A percentile compares a stretch with the other conserved stretches of the same genome.
These are phyloP conservation scores for Clitoria ternatea DNA, from an alignment of 306 rosid species.

Conservation along the genomic window DNA sequence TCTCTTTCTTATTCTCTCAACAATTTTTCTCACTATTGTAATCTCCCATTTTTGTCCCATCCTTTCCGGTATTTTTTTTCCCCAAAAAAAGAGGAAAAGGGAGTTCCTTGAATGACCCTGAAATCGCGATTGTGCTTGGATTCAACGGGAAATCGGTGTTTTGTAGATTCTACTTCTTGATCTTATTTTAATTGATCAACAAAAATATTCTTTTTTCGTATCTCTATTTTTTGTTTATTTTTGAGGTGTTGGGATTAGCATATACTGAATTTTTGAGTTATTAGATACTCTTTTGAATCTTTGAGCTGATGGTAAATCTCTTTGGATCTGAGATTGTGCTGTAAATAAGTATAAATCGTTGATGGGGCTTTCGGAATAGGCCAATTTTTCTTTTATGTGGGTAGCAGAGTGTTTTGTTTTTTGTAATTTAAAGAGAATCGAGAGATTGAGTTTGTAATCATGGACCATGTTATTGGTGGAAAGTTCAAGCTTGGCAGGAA, in stretches of 20 bases:
- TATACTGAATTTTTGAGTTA: slow-evolving; percentile 21
- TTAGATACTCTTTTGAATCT: slow-evolving; percentile 34
- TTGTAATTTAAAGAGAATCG: slow-evolving; percentile 27
- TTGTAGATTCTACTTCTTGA: slow-evolving; percentile 28
- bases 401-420: slow-evolving; percentile 30
- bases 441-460: slow-evolving; percentile 48
- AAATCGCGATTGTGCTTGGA: slow-evolving; percentile 20
- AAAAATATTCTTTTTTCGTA: too few species aligned
- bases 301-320: slow-evolving; percentile 19
- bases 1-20: background rate
- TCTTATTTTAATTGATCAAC: slow-evolving; percentile 23
- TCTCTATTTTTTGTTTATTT: background rate
- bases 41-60: slow-evolving; percentile 13
- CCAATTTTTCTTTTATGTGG: slow-evolving; percentile 18
- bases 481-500: slow-evolving; percentile 95
- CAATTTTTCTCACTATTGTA: slow-evolving; percentile 11
- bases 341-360: slow-evolving; percentile 23
- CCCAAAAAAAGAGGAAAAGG: slow-evolving; percentile 4
- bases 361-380: slow-evolving; percentile 25
- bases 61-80: background rate
- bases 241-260: background rate
- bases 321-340: slow-evolving; percentile 57
- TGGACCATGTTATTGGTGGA: slow-evolving; percentile 92
- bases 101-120: slow-evolving; percentile 32
- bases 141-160: slow-evolving; percentile 22